Conservation (phyloP, 208 protist genomes). For the Leishmania mexicana region DNA sequence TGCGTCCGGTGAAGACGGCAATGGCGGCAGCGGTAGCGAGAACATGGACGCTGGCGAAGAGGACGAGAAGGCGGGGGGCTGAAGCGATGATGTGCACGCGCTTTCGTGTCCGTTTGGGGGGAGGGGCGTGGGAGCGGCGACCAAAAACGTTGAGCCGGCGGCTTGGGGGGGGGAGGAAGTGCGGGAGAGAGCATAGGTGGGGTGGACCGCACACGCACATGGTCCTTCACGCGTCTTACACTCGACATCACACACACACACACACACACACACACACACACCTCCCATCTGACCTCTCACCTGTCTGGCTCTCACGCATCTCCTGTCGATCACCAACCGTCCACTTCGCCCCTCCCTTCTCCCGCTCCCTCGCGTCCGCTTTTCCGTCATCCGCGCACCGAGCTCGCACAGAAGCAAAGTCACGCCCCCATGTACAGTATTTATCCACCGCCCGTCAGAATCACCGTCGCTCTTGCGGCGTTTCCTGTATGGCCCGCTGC, state of each 20-base stretch:
- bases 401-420: not conserved
- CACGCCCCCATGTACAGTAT: not conserved
- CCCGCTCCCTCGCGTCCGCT: not conserved
- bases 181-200: not conserved
- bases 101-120: not conserved
- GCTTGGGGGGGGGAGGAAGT: not conserved
- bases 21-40: conserved; percentile 21
- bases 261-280: too few relatives aligned
- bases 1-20: not conserved
- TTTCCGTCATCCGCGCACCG: too few relatives aligned
- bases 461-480: not conserved
- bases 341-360: not conserved
- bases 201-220: not conserved
- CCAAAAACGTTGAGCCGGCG: not conserved
- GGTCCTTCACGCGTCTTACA: not conserved
- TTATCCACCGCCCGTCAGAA: not conserved
- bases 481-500: not conserved
- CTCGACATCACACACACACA: not conserved
- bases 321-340: not conserved
- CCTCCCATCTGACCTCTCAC: not conserved
- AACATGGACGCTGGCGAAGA: conserved; percentile 5
- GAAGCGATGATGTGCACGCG: not conserved
- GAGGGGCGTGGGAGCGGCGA: not conserved
- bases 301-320: not conserved
- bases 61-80: conserved; percentile 3